Evolutionary conservation across 2,329 filamentous ascomycete species (phyloP), one percentile per base, ranked within the genome.

Genomic region (Cladosporium halotolerans): DNA sequence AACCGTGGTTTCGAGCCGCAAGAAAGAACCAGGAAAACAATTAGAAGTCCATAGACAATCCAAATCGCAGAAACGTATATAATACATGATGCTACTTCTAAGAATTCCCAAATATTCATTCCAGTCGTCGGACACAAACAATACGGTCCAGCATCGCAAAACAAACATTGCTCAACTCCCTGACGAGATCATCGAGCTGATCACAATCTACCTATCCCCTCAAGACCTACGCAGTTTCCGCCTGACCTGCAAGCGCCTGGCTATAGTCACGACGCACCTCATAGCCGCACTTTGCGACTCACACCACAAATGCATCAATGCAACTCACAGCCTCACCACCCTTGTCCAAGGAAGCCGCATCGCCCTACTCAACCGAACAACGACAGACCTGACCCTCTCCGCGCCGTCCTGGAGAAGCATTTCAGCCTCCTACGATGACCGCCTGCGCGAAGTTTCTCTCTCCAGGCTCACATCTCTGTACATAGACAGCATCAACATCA

Each of bases 181-280:
- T 13, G 40, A 43, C 13, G 48, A 51, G 9, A 13, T 51, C 16
- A 16, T 51, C 13, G 48, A 51, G n/a, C 16, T 44, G 31, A 43
- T 51, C 14, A 40, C 33, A 14, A 36, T 10, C 16, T 16, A 16
- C 11, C 31, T 51, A 2, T 8, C 23, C 9, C 0, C 4, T 4
- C 8, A 19, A 14, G 39, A 43, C 18, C 18, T 51, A n/a, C 6
- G 32, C 31, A 51, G 18, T 32, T 16, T 51, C 13, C 48, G 48
- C 6, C 40, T 38, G 34, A 44, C 11, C 40, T 44, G 19, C 32
- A 51, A 51, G n/a, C 48, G 48, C 40, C 14, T 51, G 13, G 48
- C 48, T 9, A 33, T 28, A 7, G n/a, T 51, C 14, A 51, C 48
- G 2, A 51, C 40, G 13, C 39, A 51, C 40, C 32, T 51, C 2